Base-by-base conservation (phyloP, 179 eudicot genomes). In the Silene noctiflora region DNA sequence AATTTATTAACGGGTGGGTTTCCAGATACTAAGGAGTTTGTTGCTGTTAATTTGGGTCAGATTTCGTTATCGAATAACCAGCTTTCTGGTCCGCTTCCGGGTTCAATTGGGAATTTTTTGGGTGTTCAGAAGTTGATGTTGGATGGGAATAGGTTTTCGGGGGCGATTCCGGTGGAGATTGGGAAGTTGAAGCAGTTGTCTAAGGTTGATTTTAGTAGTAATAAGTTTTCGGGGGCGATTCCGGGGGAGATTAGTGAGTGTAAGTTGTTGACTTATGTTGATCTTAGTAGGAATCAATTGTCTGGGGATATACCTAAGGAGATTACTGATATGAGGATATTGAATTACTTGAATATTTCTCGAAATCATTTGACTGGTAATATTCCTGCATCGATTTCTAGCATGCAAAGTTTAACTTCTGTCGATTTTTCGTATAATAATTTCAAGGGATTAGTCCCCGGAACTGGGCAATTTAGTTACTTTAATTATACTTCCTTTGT, bases 401-500 rank as follows among this genome's bases (percentile, higher is more conserved):
- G 83, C 33, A 91, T 92, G 97, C 94, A 93, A 75, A 91, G 96
- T 72, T 84, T 94, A 33, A 93, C 97, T 4, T 89, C 90, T 17
- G 96, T 87, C 76, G 96, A 94, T 89, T 91, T 94, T 62, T 92
- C 98, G 0, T 94, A 90, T 68, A 94, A 94, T 71, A 87, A 88
- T 83, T 83, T 94, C 64, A 86, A 89, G 24, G 97, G 98, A 8
- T 81, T 87, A 73, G 92, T 92, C 29, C 98, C 93, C n/a, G 89
- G 84, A 24, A 88, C 94, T 17, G 98, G 98, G 3, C 97, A 92
- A 53, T 90, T 94, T 75, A 91, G 96, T 74, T 94, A 88, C 86
- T 92, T 90, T 78, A 92, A 92, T 62, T 89, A 81, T 61, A 89
- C 96, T 4, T 94, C 93, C 0, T 94, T 94, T 65, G 44, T 86